Base-by-base conservation (phyloP, 106 monocot species). In the Platanthera guangdongensis region DNA sequence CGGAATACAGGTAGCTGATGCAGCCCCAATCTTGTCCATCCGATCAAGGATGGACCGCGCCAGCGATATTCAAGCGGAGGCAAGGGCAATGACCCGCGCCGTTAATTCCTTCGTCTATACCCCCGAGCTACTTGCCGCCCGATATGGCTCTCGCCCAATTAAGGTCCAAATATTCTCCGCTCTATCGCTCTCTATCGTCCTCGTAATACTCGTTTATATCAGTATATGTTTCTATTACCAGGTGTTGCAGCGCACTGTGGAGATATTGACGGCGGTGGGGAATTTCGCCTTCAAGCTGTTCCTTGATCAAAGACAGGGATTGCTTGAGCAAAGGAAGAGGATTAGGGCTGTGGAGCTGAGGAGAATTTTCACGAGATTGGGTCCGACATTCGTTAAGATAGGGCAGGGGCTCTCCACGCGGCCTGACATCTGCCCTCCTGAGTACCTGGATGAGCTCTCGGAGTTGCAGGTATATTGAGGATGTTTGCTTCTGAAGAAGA, bases 311-410 rank as follows among this genome's bases (percentile, higher is more conserved):
- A 81, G 55, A 75, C 80, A 71, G 13, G 97, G 94, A 47, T 47
- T 85, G 70, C 49, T 92, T 13, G 52, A 86, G 6, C 84, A 53
- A 52, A 74, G 81, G 78, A 86, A 85, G 81, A 83, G 94, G 8
- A 22, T 68, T 69, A 82, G 97, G 74, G 97, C 97, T 5, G 85
- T 52, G 52, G 87, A 94, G 78, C 81, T 99, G 14, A 74, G 85
- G 51, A 71, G 30, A 14, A 87, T 86, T 13, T 88, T 99, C 39
- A 99, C 92, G 2, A 80, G 85, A 50, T 69, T 99, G 77, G 97
- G 97, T 8, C 92, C 97, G 2, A 94, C 97, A 8, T 99, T 99
- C 53, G 97, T 99, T 32, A 99, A 99, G 84, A 92, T 99, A n/a
- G 97, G 97, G 19, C 97, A 99, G 86, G 94, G 97, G 0, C 83